Evolutionary conservation across 2,329 filamentous ascomycete genomes (phyloP).

Genomic region (Phaeophleospora eucalypticola): DNA sequence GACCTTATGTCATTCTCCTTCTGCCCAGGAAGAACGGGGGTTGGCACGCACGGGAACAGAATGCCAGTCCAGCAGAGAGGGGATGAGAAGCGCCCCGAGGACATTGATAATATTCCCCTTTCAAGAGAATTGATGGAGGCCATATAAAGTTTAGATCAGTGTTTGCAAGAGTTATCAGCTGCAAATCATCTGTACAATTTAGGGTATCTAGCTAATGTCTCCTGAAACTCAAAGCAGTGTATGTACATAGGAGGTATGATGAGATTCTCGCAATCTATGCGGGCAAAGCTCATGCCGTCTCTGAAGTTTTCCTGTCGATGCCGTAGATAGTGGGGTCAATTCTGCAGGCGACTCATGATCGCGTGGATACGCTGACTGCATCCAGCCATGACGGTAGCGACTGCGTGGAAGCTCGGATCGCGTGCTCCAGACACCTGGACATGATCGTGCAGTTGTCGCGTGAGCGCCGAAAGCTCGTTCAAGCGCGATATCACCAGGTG

Average conservation of each 20-base stretch:
- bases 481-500: slow-evolving; percentile 1
- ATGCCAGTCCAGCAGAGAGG: too few relatives aligned
- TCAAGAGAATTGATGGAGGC: too few relatives aligned
- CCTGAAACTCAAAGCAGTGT: neutral
- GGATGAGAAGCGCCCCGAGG: too few relatives aligned
- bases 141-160: too few relatives aligned
- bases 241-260: neutral
- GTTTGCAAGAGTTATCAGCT: too few relatives aligned
- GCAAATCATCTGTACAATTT: too few relatives aligned
- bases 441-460: slow-evolving; percentile 1
- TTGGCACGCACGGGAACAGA: too few relatives aligned
- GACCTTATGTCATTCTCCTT: too few relatives aligned
- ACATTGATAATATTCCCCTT: too few relatives aligned
- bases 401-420: neutral
- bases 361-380: neutral
- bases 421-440: neutral
- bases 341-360: slow-evolving; percentile 1
- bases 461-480: neutral
- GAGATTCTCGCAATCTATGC: neutral
- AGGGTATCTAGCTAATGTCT: too few relatives aligned
- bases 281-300: neutral
- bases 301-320: neutral
- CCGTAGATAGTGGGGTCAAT: neutral
- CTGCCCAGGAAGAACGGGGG: too few relatives aligned
- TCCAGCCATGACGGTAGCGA: neutral